Evolutionary conservation across 23 red algal species (phyloP), one percentile per base, ranked within the genome.

Genomic region (Agarophyton chilense): DNA sequence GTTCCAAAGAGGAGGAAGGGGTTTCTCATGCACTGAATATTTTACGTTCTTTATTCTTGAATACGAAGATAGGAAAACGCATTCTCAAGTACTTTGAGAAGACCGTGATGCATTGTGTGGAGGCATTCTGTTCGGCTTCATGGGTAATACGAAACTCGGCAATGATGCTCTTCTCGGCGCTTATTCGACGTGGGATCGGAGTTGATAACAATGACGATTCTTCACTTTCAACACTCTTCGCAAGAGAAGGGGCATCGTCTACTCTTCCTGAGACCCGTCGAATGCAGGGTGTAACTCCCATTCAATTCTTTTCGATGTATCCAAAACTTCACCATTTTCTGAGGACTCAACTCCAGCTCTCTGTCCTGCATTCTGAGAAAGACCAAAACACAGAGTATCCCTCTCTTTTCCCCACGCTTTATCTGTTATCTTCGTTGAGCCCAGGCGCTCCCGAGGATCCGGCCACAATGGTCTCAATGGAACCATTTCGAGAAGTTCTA

Each of bases 1-100:
- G 68, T 21, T 55, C 72, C 22, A 54, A 52, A n/a, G 42, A 92
- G 24, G 78, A 81, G 71, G 77, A 92, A 56, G 51, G 51, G 17
- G 77, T 92, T 45, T 67, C 88, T 21, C 88, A 92, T 75, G 77
- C 77, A 24, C 28, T 92, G 58, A 92, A 92, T 36, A 45, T 92
- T 13, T 72, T 92, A 32, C 75, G 88, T 2, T 52, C 76, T 10
- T 58, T 92, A 39, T 92, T 82, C 18, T 43, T 92, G 43, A 82
- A 92, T 61, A 24, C 57, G 5, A 70, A 70, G 58, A 74, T 92
- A 41, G 75, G 72, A 26, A 87, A 47, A 19, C 44, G 46, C 33
- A 73, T 87, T 34, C 35, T 87, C 58, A 87, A 74, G 46, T 57
- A 87, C 12, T 54, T 76, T 52, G 83, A 87, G 39, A 52, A 58